These are phyloP conservation scores for Citrullus mucosospermus DNA, from an alignment of 306 rosid genomes.

Conservation along the genomic window DNA sequence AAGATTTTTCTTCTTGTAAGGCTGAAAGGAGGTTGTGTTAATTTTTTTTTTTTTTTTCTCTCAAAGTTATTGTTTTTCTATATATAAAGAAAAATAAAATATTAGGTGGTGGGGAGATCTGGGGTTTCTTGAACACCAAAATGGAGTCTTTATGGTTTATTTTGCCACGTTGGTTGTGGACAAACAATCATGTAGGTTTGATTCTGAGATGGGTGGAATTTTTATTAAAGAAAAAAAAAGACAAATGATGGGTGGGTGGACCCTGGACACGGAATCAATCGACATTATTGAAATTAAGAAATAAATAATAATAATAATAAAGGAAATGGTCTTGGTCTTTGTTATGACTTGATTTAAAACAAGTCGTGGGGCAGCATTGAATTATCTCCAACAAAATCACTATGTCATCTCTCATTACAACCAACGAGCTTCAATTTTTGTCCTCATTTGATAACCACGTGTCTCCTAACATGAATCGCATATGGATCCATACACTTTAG, in stretches of 20 bases:
- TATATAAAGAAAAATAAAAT: no score
- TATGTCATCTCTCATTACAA: background rate
- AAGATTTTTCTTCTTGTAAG: no score
- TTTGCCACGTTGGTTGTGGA: background rate
- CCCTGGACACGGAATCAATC: background rate
- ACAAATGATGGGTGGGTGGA: background rate
- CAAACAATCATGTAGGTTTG: background rate
- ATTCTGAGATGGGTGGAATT: background rate
- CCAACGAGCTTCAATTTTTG: background rate
- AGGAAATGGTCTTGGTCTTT: background rate
- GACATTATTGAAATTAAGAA: background rate
- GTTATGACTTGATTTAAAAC: background rate
- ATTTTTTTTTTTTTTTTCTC: no score
- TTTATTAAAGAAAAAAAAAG: background rate
- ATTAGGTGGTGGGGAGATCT: no score
- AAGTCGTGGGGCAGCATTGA: background rate
- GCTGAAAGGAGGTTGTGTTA: no score
- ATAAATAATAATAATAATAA: no score
- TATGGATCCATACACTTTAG: background rate
- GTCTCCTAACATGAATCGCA: background rate
- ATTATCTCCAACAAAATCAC: background rate
- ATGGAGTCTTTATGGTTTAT: background rate
- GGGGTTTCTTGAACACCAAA: background rate
- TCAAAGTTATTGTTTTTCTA: no score
- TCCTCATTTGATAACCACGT: background rate